A percentile compares a stretch with the other conserved stretches of the same genome.
phyloP scores from a whole-genome alignment of 2,329 filamentous ascomycete species.

The Fulvia fulva region DNA sequence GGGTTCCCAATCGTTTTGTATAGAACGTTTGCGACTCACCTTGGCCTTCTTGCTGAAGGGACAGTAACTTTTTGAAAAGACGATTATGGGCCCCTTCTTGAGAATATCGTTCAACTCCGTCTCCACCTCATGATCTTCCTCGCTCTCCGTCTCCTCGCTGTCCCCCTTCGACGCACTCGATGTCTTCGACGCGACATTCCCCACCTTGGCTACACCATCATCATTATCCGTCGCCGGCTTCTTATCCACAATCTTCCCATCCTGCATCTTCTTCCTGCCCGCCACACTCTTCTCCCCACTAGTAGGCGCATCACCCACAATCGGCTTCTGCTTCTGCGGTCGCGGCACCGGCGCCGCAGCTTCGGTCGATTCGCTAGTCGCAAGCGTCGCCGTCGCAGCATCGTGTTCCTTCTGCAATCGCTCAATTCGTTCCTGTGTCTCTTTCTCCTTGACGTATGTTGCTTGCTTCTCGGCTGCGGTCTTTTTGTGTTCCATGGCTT shows the following conservation, averaged over 20 bases:
- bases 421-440: slow-evolving; percentile 26
- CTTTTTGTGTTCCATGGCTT: slow-evolving; percentile 50
- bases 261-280: slow-evolving; percentile 51
- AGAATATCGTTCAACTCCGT: slow-evolving; percentile 43
- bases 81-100: slow-evolving; percentile 48
- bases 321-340: slow-evolving; percentile 61
- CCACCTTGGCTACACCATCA: slow-evolving; percentile 44
- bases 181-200: slow-evolving; percentile 39
- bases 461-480: slow-evolving; percentile 31
- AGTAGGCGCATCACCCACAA: slow-evolving; percentile 47
- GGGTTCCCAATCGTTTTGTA: not conserved
- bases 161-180: slow-evolving; percentile 31
- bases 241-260: slow-evolving; percentile 32
- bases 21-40: slow-evolving; percentile 24
- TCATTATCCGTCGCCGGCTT: slow-evolving; percentile 35
- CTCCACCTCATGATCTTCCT: slow-evolving; percentile 63
- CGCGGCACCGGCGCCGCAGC: slow-evolving; percentile 36
- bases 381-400: slow-evolving; percentile 20
- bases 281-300: slow-evolving; percentile 42
- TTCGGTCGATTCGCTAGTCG: slow-evolving; percentile 9
- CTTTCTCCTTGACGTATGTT: slow-evolving; percentile 27
- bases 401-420: slow-evolving; percentile 32
- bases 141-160: slow-evolving; percentile 45
- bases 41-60: slow-evolving; percentile 84
- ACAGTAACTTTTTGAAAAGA: slow-evolving; percentile 95